Conservation (phyloP, 108 stramenopile species). For the Bacterosira constricta region DNA sequence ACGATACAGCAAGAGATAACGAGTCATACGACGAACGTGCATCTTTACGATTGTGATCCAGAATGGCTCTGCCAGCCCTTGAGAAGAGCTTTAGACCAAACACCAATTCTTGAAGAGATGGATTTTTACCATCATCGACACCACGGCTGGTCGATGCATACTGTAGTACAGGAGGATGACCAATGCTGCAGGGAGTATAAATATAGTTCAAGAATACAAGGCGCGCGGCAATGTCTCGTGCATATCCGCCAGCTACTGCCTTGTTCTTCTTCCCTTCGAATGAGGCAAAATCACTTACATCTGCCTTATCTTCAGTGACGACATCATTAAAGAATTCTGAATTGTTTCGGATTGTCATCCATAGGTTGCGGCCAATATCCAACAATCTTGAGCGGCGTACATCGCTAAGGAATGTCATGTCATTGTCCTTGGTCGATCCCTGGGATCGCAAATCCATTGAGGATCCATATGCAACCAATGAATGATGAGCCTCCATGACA, state of each 20-base stretch:
- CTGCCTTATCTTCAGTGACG: neutral
- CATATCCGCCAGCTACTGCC: constrained; percentile 44
- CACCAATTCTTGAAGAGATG: constrained; percentile 31
- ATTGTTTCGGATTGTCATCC: constrained; percentile 46
- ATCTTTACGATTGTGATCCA: constrained; percentile 17
- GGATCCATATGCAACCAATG: constrained; percentile 32
- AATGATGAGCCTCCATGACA: constrained; percentile 20
- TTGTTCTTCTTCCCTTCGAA: constrained; percentile 30
- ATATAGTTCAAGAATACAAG: constrained; percentile 47
- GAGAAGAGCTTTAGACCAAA: constrained; percentile 45
- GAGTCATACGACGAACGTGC: constrained; percentile 32
- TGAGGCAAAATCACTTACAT: constrained; percentile 7
- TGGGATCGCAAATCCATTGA: constrained; percentile 24
- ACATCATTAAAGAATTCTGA: constrained; percentile 37
- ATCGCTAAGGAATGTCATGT: neutral
- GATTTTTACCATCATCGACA: neutral
- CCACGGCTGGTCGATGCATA: neutral
- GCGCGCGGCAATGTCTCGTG: constrained; percentile 36
- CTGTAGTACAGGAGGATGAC: constrained; percentile 20
- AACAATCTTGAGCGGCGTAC: constrained; percentile 13
- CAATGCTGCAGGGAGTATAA: constrained; percentile 34
- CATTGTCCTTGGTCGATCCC: neutral
- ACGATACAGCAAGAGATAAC: constrained; percentile 32
- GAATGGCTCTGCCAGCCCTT: constrained; percentile 42
- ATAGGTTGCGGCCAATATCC: constrained; percentile 33